phyloP scores from a whole-genome alignment of 208 protist species.

The Leishmania guyanensis region DNA sequence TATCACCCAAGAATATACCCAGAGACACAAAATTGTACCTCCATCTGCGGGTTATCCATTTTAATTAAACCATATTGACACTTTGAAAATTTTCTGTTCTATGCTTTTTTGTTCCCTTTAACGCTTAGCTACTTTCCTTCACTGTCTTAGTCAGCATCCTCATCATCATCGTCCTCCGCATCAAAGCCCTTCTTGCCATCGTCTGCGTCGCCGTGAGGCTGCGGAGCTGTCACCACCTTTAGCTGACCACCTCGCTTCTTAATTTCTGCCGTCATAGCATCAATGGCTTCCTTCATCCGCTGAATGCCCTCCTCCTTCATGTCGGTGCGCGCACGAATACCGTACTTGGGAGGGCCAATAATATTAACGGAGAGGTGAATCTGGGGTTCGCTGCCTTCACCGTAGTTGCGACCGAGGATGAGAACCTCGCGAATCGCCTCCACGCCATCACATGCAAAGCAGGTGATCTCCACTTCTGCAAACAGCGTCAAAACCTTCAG shows the following conservation, averaged over 20 bases:
- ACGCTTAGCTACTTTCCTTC: background rate
- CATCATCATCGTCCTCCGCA: conserved; percentile 78
- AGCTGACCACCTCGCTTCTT: conserved; percentile 86
- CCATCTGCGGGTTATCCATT: background rate
- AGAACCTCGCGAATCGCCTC: conserved; percentile 97
- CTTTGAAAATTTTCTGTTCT: background rate
- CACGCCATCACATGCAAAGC: conserved; percentile 98
- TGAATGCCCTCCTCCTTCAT: conserved; percentile 93
- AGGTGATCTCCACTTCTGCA: conserved; percentile 98
- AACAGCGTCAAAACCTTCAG: conserved; percentile 89
- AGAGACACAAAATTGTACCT: background rate
- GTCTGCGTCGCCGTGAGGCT: conserved; percentile 64
- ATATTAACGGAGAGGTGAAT: conserved; percentile 93
- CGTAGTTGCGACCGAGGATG: conserved; percentile 81
- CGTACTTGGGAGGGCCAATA: conserved; percentile 96
- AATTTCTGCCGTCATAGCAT: conserved; percentile 89
- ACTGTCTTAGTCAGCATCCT: conserved; percentile 59
- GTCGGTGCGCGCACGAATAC: conserved; percentile 91
- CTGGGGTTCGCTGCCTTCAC: conserved; percentile 64
- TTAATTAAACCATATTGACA: background rate
- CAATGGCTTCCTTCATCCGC: conserved; percentile 89
- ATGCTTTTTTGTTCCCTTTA: conserved; percentile 9
- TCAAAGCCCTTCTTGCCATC: conserved; percentile 48
- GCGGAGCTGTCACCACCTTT: conserved; percentile 85
- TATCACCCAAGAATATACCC: background rate